Conservation (phyloP, 176 grass and related monocot genomes). For the Poa pratensis region DNA sequence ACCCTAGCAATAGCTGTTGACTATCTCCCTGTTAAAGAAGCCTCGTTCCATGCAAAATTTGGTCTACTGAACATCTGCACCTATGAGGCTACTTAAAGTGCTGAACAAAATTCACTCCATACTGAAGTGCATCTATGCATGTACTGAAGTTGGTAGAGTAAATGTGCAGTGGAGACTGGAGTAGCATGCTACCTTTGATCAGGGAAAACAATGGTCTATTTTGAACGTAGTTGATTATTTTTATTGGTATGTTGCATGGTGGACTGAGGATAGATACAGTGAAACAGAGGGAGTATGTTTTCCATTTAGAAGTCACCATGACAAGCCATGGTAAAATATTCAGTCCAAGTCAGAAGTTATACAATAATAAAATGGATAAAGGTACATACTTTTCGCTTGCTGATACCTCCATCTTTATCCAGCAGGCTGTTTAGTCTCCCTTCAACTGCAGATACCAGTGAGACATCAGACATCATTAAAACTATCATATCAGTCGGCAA, state of each 20-base stretch:
- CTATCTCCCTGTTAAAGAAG: neutral
- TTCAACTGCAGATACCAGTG: conserved; percentile 67
- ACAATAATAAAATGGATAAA: conserved; percentile 2
- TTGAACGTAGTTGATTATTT: neutral
- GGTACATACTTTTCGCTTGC: conserved; percentile 76
- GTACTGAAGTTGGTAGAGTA: neutral
- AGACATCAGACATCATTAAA: conserved; percentile 35
- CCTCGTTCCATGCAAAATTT: conserved; percentile 10
- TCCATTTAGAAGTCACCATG: conserved; percentile 15
- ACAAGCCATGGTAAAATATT: conserved; percentile 4
- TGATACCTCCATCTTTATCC: conserved; percentile 82
- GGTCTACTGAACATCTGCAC: conserved; percentile 5
- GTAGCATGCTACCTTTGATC: neutral
- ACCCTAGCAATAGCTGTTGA: neutral
- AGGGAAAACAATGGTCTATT: neutral
- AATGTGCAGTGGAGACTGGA: neutral
- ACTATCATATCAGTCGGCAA: conserved; percentile 17
- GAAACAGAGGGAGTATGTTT: neutral
- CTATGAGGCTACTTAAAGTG: neutral
- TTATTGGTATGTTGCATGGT: neutral
- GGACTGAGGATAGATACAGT: neutral
- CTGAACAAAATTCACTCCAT: neutral
- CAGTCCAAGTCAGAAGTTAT: conserved; percentile 14
- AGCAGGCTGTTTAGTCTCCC: conserved; percentile 72
- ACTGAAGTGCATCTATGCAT: neutral